These are phyloP conservation scores for Fusarium sp. DNA, from an alignment of 2,329 filamentous ascomycete species.

Conservation along the genomic window DNA sequence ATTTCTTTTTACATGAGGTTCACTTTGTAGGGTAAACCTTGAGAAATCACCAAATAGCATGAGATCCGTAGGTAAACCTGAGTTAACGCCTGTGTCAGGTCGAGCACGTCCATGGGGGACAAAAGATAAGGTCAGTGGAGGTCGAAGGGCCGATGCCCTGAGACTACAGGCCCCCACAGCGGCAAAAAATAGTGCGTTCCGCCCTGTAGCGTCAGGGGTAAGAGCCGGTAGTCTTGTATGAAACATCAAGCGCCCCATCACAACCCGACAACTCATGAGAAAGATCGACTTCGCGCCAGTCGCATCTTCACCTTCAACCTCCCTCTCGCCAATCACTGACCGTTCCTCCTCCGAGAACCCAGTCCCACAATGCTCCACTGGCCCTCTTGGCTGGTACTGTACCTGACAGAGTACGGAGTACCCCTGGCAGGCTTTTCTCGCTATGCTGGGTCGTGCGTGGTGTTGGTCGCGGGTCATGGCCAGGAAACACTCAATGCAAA, in stretches of 20 bases:
- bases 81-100: constrained; percentile 35
- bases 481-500: constrained; percentile 43
- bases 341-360: constrained; percentile 5
- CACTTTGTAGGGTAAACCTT: constrained; percentile 10
- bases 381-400: constrained; percentile 16
- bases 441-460: constrained; percentile 31
- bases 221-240: constrained; percentile 36
- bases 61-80: constrained; percentile 8
- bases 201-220: constrained; percentile 38
- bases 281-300: constrained; percentile 44
- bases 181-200: constrained; percentile 13
- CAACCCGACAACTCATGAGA: constrained; percentile 29
- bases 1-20: constrained; percentile 1
- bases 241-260: constrained; percentile 49
- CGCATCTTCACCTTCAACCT: constrained; percentile 39
- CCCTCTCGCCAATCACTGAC: constrained; percentile 43
- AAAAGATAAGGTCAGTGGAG: constrained; percentile 12
- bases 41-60: background rate
- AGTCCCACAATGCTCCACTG: constrained; percentile 37
- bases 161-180: constrained; percentile 12
- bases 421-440: constrained; percentile 30
- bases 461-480: constrained; percentile 33
- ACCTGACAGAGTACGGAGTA: background rate
- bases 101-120: constrained; percentile 24
- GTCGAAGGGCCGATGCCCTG: constrained; percentile 23